Evolutionary conservation across 1,139 yeast species (phyloP), one percentile per base, ranked within the genome.

Genomic region (Petasospora rhodanensis): DNA sequence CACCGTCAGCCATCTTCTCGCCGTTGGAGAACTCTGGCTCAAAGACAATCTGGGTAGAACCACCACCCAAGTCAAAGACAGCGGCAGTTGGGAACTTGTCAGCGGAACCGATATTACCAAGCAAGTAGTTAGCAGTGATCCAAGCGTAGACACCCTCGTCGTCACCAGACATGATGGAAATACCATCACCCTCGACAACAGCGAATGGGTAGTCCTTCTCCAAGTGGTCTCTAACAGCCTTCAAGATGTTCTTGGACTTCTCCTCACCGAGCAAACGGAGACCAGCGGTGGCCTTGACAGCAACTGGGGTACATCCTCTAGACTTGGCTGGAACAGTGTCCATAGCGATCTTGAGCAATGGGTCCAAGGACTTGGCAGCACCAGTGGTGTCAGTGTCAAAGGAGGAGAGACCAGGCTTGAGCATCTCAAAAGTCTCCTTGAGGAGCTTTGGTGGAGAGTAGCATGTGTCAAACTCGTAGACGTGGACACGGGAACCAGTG

Each of bases 61-160:
- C 98, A 48, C 99, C 99, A 49, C 99, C 99, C 44, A 91, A 75
- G 57, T 91, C 99, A 56, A 91, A 91, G 11, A 91, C 95, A 7
- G 97, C 98, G 32, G 95, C 95, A 10, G 98, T 91, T 20, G 91
- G 84, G 19, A 63, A 59, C 59, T 77, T 76, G 30, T 75, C 80
- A 14, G 74, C 61, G 18, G 78, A 64, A 18, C 97, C 97, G 56
- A 91, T 86, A 61, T 89, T 89, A 26, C 96, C 96, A 47, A 91
- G 71, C 45, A 91, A 66, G 58, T 79, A 91, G 65, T 91, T 91
- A 34, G 96, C 80, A 23, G 98, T 91, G 56, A 91, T 82, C 99
- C 99, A 91, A 1, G 98, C 98, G 54, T 77, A 91, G n/a, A 91
- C 96, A 57, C 98, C 99, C 65, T 91, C 98, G 51, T 89, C 95